These are phyloP conservation scores for Pholiota microspora DNA, from an alignment of 768 basidiomycete genomes.

Conservation along the genomic window DNA sequence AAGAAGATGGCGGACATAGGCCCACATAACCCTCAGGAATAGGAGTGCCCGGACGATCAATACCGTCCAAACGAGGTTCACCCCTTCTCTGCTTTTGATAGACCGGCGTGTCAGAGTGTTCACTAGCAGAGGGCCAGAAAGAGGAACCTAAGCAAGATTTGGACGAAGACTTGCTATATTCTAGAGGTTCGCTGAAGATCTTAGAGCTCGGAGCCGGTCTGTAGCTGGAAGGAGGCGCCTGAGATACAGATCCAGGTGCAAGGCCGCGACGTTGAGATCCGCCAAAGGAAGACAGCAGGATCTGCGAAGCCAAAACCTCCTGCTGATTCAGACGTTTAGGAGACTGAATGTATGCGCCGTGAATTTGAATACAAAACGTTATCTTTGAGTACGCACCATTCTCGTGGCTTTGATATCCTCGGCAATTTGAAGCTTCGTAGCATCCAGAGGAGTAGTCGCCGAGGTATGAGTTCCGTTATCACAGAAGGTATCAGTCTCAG, in stretches of 20 bases:
- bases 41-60: background rate
- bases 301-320: slow-evolving; percentile 1
- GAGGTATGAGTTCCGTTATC: background rate
- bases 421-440: background rate
- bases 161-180: slow-evolving; percentile 10
- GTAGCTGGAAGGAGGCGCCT: background rate
- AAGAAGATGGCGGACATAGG: background rate
- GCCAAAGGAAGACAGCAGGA: slow-evolving; percentile 1
- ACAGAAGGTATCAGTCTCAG: background rate
- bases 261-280: background rate
- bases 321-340: slow-evolving; percentile 1
- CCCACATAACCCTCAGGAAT: background rate
- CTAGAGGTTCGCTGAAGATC: slow-evolving; percentile 17
- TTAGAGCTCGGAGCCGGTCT: slow-evolving; percentile 1
- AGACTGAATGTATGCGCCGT: slow-evolving; percentile 16
- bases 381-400: slow-evolving; percentile 2
- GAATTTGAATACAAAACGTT: slow-evolving; percentile 3
- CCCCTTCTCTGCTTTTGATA: background rate
- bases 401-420: background rate
- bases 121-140: background rate
- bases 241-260: background rate
- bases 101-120: background rate
- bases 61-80: background rate
- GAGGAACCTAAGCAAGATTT: background rate
- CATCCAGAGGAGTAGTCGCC: background rate